Evolutionary conservation across 805 yeast species (phyloP).

Genomic region (Henningerozyma blattae): DNA sequence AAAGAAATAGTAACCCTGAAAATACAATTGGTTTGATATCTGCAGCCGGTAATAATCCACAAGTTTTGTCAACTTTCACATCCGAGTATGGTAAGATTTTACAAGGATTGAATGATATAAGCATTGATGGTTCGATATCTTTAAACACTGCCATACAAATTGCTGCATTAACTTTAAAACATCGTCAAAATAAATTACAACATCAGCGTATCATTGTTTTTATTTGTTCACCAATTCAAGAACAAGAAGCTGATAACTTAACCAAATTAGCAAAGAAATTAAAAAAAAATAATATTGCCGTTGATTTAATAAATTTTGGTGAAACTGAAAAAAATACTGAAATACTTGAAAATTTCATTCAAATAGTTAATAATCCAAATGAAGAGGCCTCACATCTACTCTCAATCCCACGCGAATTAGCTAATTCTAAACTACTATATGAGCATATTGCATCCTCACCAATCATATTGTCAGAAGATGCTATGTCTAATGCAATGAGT

Average conservation of each 20-base stretch:
- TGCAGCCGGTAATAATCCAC: conserved; percentile 76
- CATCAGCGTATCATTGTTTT: conserved; percentile 82
- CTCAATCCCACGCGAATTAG: conserved; percentile 55
- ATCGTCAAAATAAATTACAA: conserved; percentile 89
- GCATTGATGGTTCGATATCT: conserved; percentile 56
- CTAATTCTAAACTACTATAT: conserved; percentile 67
- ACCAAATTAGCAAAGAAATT: conserved; percentile 79
- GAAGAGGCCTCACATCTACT: conserved; percentile 74
- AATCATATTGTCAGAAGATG: conserved; percentile 56
- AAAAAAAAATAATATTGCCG: conserved; percentile 85
- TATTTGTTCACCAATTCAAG: conserved; percentile 70
- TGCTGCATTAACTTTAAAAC: conserved; percentile 86
- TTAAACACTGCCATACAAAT: conserved; percentile 82
- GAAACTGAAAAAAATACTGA: conserved; percentile 69
- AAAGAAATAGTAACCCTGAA: conserved; percentile 84
- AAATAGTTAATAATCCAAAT: conserved; percentile 41
- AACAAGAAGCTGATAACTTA: conserved; percentile 63
- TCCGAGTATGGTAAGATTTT: conserved; percentile 77
- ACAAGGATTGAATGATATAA: conserved; percentile 71
- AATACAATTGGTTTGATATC: conserved; percentile 86
- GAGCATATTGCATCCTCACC: conserved; percentile 73
- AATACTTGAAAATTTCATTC: conserved; percentile 67
- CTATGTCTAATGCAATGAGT: conserved; percentile 24
- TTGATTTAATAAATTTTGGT: conserved; percentile 87
- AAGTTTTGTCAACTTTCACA: conserved; percentile 81